Evolutionary conservation across 2,329 filamentous ascomycete genomes (phyloP), one percentile per base, ranked within the genome.

Genomic region (Pseudonectria foliicola): DNA sequence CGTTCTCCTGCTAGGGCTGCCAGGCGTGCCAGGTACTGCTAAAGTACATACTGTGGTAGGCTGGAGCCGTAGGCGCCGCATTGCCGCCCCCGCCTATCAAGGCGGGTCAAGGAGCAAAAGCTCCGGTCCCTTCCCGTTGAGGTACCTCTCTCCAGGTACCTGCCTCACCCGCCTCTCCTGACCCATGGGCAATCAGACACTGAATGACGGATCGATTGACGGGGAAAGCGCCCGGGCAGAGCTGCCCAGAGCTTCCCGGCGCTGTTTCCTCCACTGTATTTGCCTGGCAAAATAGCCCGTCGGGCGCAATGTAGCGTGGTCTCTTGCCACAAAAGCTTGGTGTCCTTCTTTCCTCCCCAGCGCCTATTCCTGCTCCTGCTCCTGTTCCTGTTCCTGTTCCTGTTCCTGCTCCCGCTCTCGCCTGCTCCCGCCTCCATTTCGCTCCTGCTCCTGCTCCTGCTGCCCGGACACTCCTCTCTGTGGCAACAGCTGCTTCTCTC

Each of bases 91-190:
- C 44, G 44, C 55, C 56, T 54, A 49, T 50, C 46, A 49, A 23
- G 46, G 44, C 50, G 41, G 38, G 42, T 42, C 45, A 46, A 46
- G 56, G 57, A 60, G 57, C 57, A 46, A 53, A 52, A 48, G 57
- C 57, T 61, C 57, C 57, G 55, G 50, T 12, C 42, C 27, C 42
- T 48, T 33, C 39, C 43, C 53, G n/a, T n/a, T n/a, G n/a, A n/a
- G n/a, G n/a, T n/a, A n/a, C n/a, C n/a, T n/a, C 29, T 41, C 18
- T 38, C 39, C 37, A 39, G 31, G 40, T 38, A 34, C 35, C 35
- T 32, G 27, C 37, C 27, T 39, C 38, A 25, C 26, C 18, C n/a
- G n/a, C n/a, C 29, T 21, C 8, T 48, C 39, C 41, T 40, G 39
- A 37, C 37, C 44, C 40, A 42, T 39, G 44, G 42, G n/a, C n/a